A percentile compares a stretch with the other conserved stretches of the same genome.
phyloP scores from a whole-genome alignment of 805 yeast species.

The Hanseniaspora lindneri region DNA sequence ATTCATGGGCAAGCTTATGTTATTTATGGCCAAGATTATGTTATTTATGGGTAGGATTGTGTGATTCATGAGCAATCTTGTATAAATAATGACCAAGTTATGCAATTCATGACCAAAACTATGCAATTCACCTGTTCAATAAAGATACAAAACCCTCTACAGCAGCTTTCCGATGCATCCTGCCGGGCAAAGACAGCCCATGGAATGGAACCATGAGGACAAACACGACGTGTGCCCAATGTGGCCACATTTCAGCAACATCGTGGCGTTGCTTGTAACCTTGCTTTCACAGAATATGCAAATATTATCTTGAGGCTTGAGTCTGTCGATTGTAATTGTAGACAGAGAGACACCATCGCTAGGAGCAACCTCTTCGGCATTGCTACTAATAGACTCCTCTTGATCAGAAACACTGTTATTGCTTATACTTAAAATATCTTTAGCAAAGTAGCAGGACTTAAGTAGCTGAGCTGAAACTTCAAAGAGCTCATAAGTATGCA shows the following conservation, averaged over 20 bases:
- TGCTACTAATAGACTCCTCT: conserved; percentile 18
- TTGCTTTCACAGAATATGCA: conserved; percentile 73
- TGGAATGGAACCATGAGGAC: conserved; percentile 60
- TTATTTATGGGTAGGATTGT: no score
- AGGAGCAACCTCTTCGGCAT: background rate
- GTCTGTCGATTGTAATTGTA: background rate
- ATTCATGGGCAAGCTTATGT: no score
- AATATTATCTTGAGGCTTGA: conserved; percentile 26
- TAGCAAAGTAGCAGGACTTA: conserved; percentile 27
- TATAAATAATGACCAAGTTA: no score
- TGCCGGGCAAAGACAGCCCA: conserved; percentile 60
- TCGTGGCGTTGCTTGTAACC: conserved; percentile 55
- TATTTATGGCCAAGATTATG: no score
- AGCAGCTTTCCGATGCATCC: conserved; percentile 35
- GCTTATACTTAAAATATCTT: conserved; percentile 3
- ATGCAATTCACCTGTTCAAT: no score
- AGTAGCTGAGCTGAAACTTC: conserved; percentile 28
- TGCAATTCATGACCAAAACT: no score
- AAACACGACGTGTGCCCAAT: conserved; percentile 74
- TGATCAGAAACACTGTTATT: conserved; percentile 22
- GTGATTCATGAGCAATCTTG: no score
- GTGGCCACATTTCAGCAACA: conserved; percentile 67
- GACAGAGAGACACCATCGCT: background rate
- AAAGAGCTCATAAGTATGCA: conserved; percentile 28
- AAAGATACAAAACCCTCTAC: no score